Percentiles rank a stretch among this genome's conserved stretches.
phyloP scores from a whole-genome alignment of 441 rosid species.

The Eutrema salsugineum region DNA sequence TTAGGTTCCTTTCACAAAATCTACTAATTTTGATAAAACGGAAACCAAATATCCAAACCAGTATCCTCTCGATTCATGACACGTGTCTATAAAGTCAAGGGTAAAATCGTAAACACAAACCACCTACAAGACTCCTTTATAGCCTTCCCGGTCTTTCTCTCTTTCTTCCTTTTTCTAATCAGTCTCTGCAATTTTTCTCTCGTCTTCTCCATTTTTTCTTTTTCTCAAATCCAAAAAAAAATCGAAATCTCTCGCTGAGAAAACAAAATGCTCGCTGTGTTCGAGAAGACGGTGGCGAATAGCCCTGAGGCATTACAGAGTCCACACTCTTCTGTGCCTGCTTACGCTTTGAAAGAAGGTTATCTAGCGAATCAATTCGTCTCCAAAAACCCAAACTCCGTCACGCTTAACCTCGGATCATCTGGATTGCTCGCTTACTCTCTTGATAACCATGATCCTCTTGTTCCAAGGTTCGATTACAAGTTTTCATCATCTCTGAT shows the following conservation, averaged over 20 bases:
- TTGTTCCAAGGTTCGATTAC: slow-evolving; percentile 58
- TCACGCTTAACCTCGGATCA: slow-evolving; percentile 71
- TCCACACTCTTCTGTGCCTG: slow-evolving; percentile 43
- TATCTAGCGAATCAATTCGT: slow-evolving; percentile 46
- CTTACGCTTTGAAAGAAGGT: slow-evolving; percentile 64
- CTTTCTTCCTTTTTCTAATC: slow-evolving; percentile 5
- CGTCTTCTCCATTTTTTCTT: not conserved
- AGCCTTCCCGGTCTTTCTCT: slow-evolving; percentile 29
- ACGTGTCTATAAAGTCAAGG: not conserved
- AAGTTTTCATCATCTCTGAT: not conserved
- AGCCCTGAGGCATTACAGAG: slow-evolving; percentile 78
- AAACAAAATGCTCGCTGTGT: slow-evolving; percentile 71
- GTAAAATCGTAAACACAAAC: not conserved
- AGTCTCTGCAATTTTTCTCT: not conserved
- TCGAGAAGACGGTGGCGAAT: slow-evolving; percentile 80
- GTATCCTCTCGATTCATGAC: not conserved
- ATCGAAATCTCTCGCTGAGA: slow-evolving; percentile 36
- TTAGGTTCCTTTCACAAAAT: not conserved
- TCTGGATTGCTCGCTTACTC: slow-evolving; percentile 76
- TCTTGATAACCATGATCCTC: slow-evolving; percentile 59
- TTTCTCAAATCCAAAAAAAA: not conserved
- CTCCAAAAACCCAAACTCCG: slow-evolving; percentile 53
- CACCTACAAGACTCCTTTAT: slow-evolving; percentile 12
- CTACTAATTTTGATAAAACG: not conserved
- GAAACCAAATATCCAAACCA: not conserved